Base-by-base conservation (phyloP, 2,329 filamentous ascomycete species). In the Aspergillus versicolor region DNA sequence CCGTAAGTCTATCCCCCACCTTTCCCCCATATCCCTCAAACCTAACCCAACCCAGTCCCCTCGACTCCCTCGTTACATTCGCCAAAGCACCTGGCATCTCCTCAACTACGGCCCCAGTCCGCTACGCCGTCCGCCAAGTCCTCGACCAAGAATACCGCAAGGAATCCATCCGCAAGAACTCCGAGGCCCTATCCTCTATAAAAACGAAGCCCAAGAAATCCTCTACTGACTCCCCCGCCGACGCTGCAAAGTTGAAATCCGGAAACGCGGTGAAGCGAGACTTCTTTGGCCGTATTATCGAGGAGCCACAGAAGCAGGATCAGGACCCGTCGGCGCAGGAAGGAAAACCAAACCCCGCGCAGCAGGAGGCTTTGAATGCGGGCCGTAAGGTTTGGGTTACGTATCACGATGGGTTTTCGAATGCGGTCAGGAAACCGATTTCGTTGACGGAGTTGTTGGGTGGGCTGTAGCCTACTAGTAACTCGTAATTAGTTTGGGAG, bases 91-190 rank as follows among this genome's bases (percentile, higher is more conserved):
- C 69, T 56, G 66, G 67, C 19, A 67, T 63, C n/a, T 61, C 81
- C 4, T 66, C 79, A 2, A 76, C 84, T 2, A 83, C 85, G 9
- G 86, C 85, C 1, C 91, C 90, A 0, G 91, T 91, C 0, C 85
- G 94, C n/a, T 99, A 91, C 69, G 93, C 93, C 1, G 88, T 99
- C 5, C 87, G 94, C 21, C 93, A 97, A 72, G 92, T 97, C 8
- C 82, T 99, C 1, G 92, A 96, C 68, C 91, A 94, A 71, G 93
- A 97, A 72, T 89, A 93, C 66, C 85, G 85, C 59, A 91, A 89
- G 68, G 88, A 91, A 47, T 83, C 88, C 12, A 77, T 83, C 30
- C 78, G 86, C 34, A 86, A 88, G 13, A 88, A 90, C 49, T 84
- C 84, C 59, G 82, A 84, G 4, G 82, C 86, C 0, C 79, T 64